phyloP scores from a whole-genome alignment of 2,329 filamentous ascomycete species.

The Aureobasidium lini region DNA sequence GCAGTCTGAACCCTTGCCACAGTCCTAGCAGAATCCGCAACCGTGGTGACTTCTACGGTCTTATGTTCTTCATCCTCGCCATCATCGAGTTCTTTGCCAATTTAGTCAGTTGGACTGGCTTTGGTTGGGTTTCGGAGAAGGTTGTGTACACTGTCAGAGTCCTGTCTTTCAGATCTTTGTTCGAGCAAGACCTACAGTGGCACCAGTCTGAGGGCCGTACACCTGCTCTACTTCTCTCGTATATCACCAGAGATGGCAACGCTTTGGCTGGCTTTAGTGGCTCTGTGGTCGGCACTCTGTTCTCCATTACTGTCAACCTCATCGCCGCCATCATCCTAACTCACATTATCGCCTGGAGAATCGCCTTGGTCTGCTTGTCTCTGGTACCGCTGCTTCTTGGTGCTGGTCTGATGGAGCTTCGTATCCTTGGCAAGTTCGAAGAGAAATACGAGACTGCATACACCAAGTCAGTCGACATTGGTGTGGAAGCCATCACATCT shows the following conservation, averaged over 20 bases:
- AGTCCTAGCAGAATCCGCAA: constrained; percentile 41
- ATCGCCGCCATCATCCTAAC: constrained; percentile 60
- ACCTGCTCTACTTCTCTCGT: constrained; percentile 54
- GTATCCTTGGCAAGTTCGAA: constrained; percentile 53
- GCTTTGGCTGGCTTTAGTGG: constrained; percentile 62
- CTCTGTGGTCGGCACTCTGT: constrained; percentile 61
- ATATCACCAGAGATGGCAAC: constrained; percentile 63
- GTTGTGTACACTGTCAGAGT: constrained; percentile 57
- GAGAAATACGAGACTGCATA: constrained; percentile 45
- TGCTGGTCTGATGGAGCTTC: constrained; percentile 61
- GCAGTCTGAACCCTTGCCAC: constrained; percentile 49
- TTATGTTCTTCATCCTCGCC: constrained; percentile 55
- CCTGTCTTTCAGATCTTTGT: constrained; percentile 56
- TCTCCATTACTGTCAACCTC: constrained; percentile 62
- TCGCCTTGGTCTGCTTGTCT: constrained; percentile 64
- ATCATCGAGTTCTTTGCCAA: constrained; percentile 56
- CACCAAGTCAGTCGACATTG: constrained; percentile 43
- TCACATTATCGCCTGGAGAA: constrained; percentile 67
- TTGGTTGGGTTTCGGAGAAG: constrained; percentile 56
- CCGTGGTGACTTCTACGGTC: constrained; percentile 46
- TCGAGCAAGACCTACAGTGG: constrained; percentile 63
- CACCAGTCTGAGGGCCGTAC: constrained; percentile 59
- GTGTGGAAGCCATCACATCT: constrained; percentile 44
- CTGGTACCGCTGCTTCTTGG: constrained; percentile 62
- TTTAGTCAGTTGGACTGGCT: constrained; percentile 50